Base-by-base conservation (phyloP, 148 eudicot species). In the Fagopyrum tataricum region DNA sequence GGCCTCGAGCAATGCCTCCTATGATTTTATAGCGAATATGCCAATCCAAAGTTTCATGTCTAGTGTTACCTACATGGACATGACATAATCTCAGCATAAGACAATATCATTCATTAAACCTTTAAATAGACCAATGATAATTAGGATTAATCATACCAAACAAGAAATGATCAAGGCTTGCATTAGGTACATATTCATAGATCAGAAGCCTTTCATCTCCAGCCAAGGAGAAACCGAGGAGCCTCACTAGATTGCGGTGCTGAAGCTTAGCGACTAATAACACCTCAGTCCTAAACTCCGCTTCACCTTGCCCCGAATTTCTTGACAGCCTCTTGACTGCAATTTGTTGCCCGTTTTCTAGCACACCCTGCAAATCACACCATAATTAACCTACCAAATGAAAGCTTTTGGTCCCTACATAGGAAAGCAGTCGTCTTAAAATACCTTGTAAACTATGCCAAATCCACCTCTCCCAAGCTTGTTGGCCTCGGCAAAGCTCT, bases 301-400 rank as follows among this genome's bases (percentile, higher is more conserved):
- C 4, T 78, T 75, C 82, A 55, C 89, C 87, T 79, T 86, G 83
- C 7, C 44, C 67, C 15, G 83, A 76, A 62, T 40, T 79, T 46
- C 11, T 76, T 3, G 85, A 76, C 18, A 83, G 62, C 67, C 86
- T 84, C 74, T 86, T 86, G 43, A 86, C 89, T 39, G 89, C 89
- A 48, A 86, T n/a, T 71, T 44, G 74, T 74, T 73, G 76, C 73
- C 51, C 87, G 83, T 55, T 61, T 39, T 72, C 68, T 24, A 87
- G 79, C 20, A 5, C 56, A 6, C 90, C 90, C 88, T 87, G 76
- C 31, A 44, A 1, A 7, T 46, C 6, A 21, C 26, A 72, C 12
- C 46, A 23, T 21, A 6, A 14, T 2, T n/a, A n/a, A n/a, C n/a
- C n/a, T n/a, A n/a, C n/a, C n/a, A n/a, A n/a, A n/a, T n/a, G n/a